Base-by-base conservation (phyloP, 768 basidiomycete genomes). In the Hygrocybe coccinea region DNA sequence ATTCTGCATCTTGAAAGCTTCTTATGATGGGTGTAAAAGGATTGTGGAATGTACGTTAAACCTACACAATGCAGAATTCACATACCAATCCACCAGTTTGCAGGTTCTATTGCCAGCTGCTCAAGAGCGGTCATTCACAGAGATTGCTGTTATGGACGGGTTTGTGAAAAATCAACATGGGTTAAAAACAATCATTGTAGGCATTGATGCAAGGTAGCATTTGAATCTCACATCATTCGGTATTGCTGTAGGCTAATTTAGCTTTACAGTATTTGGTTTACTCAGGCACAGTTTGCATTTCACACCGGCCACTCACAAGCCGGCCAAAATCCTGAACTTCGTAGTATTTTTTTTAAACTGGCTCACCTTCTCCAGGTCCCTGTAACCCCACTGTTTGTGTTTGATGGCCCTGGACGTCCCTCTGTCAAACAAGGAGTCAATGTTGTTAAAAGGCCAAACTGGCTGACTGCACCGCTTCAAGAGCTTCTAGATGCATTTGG, bases 351-450 rank as follows among this genome's bases (percentile, higher is more conserved):
- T 38, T 55, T 45, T 24, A 10, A 39, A 19, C 69, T 78, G 12
- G 64, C 69, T 1, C 57, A 66, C 1, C 62, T 82, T 7, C 61
- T 76, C 1, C 55, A 69, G 6, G 61, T 70, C 3, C 71, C 75
- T 1, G 59, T 78, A 36, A 63, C 71, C 1, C 70, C 71, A 6
- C 64, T 81, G 1, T 79, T 82, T 62, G 76, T 82, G 0, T 81
- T 82, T 57, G 76, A 83, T 64, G 80, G 81, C 0, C 69, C 71
- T 0, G 49, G 67, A 17, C 69, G 77, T 35, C 79, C 81, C 4
- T 41, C 54, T 3, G 56, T 67, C 36, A 81, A 81, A 63, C 67
- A 76, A 4, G 69, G 71, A 39, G 71, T 70, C 54, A 52, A 61
- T 35, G 67, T 68, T 37, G 53, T 58, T 47, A 59, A 59, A 56